phyloP scores from a whole-genome alignment of 371 early-diverging fungal species.

The Mortierella sp. region DNA sequence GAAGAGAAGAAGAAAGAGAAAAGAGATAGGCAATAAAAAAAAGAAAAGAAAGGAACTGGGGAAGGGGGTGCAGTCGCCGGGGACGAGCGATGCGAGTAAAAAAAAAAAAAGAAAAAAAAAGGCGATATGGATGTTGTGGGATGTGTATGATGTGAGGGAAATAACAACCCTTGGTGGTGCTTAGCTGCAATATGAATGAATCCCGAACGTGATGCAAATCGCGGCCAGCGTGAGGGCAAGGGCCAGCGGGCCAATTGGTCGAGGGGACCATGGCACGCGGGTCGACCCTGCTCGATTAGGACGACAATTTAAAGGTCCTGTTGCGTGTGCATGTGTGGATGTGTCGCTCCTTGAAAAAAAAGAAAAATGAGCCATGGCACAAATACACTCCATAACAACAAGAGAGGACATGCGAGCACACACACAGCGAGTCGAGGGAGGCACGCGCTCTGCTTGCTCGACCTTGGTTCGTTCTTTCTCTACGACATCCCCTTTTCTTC shows the following conservation, averaged over 20 bases:
- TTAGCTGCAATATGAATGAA: constrained; percentile 7
- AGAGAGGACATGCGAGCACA: not conserved
- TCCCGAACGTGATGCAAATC: constrained; percentile 47
- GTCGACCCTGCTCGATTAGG: constrained; percentile 29
- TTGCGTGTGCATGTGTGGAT: not conserved
- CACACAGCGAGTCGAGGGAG: not conserved
- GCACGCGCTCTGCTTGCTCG: constrained; percentile 8
- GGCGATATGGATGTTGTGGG: not conserved
- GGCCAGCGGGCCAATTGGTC: constrained; percentile 35
- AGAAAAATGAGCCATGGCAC: not conserved
- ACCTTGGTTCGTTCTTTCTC: not conserved
- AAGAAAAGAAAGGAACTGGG: not conserved
- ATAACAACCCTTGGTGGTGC: not conserved
- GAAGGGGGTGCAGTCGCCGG: not conserved
- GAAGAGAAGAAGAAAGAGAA: not conserved
- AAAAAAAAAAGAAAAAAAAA: not conserved
- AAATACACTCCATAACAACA: not conserved
- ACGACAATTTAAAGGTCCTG: not conserved
- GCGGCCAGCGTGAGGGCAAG: constrained; percentile 36
- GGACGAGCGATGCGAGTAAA: not conserved
- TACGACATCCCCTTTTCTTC: too few species aligned
- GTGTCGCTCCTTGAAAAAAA: not conserved
- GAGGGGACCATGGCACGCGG: constrained; percentile 36
- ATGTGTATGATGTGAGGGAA: constrained; percentile 14
- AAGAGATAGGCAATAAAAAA: not conserved